Evolutionary conservation across 164 flowering plant species (phyloP).

Genomic region (Kalanchoe fedtschenkoi): DNA sequence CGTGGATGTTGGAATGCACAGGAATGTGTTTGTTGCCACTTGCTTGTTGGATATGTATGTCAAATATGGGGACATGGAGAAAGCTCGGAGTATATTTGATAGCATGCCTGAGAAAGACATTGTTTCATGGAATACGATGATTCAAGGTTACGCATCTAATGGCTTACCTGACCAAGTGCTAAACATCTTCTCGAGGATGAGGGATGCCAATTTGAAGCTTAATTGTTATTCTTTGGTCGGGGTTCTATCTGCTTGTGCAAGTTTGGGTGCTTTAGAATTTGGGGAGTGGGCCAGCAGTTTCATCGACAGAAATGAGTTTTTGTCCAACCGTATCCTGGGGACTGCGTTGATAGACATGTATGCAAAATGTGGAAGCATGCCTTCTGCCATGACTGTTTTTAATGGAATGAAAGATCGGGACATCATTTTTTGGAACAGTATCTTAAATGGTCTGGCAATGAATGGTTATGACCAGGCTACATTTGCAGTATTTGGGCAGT

Average conservation of each 20-base stretch:
- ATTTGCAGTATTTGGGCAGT: constrained; percentile 21
- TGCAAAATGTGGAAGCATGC: constrained; percentile 25
- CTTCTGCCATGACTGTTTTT: constrained; percentile 21
- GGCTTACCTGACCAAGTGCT: constrained; percentile 23
- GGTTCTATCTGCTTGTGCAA: constrained; percentile 23
- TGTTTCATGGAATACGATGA: constrained; percentile 26
- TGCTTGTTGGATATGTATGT: constrained; percentile 26
- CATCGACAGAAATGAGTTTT: constrained; percentile 16
- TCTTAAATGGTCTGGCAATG: constrained; percentile 22
- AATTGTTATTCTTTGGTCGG: constrained; percentile 24
- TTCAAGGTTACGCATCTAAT: constrained; percentile 26
- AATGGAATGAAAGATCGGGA: constrained; percentile 21
- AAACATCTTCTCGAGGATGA: constrained; percentile 19
- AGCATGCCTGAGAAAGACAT: constrained; percentile 20
- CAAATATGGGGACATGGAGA: constrained; percentile 22
- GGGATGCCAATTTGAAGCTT: constrained; percentile 13
- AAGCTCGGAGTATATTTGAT: constrained; percentile 16
- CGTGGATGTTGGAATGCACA: constrained; percentile 15
- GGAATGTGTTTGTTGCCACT: constrained; percentile 23
- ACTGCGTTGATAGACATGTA: constrained; percentile 34
- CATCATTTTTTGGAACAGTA: constrained; percentile 22
- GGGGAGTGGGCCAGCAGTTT: constrained; percentile 21
- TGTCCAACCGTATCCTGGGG: constrained; percentile 20
- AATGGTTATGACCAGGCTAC: constrained; percentile 19
- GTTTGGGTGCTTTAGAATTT: constrained; percentile 23